phyloP scores from a whole-genome alignment of 192 early-diverging fungal genomes.

The Kickxella alabastrina region DNA sequence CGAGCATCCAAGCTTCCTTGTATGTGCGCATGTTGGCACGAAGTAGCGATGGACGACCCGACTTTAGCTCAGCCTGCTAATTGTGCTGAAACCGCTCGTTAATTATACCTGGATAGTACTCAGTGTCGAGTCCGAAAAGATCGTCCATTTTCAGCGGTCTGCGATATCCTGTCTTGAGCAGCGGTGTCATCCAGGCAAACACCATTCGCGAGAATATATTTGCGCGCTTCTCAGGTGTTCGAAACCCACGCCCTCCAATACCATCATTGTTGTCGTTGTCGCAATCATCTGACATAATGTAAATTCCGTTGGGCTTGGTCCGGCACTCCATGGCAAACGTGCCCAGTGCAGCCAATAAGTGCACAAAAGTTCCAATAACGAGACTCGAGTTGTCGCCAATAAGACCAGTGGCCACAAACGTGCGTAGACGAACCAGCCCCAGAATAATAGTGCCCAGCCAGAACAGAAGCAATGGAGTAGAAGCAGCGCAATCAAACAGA shows the following conservation, averaged over 20 bases:
- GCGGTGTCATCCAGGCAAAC: slow-evolving; percentile 86
- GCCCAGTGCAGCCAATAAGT: slow-evolving; percentile 3
- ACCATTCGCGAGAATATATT: slow-evolving; percentile 78
- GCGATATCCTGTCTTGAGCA: slow-evolving; percentile 73
- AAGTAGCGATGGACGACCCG: slow-evolving; percentile 67
- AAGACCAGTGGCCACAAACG: neutral
- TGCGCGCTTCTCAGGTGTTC: slow-evolving; percentile 65
- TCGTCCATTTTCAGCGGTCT: slow-evolving; percentile 63
- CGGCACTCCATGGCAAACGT: slow-evolving; percentile 6
- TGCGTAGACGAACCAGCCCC: neutral
- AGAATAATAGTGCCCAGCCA: neutral
- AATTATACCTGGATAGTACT: slow-evolving; percentile 64
- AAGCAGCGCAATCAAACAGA: neutral
- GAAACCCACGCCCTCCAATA: neutral
- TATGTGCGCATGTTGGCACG: slow-evolving; percentile 56
- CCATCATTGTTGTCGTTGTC: neutral
- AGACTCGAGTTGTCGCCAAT: neutral
- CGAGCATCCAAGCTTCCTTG: slow-evolving; percentile 61
- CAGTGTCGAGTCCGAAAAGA: slow-evolving; percentile 43
- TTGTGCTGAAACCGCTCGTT: slow-evolving; percentile 65
- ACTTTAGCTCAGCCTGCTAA: slow-evolving; percentile 70
- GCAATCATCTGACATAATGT: neutral
- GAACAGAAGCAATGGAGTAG: neutral
- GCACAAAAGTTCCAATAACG: neutral
- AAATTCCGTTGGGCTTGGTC: slow-evolving; percentile 5